These are phyloP conservation scores for Globisporangium carolinianum DNA, from an alignment of 352 stramenopile genomes.

Conservation along the genomic window DNA sequence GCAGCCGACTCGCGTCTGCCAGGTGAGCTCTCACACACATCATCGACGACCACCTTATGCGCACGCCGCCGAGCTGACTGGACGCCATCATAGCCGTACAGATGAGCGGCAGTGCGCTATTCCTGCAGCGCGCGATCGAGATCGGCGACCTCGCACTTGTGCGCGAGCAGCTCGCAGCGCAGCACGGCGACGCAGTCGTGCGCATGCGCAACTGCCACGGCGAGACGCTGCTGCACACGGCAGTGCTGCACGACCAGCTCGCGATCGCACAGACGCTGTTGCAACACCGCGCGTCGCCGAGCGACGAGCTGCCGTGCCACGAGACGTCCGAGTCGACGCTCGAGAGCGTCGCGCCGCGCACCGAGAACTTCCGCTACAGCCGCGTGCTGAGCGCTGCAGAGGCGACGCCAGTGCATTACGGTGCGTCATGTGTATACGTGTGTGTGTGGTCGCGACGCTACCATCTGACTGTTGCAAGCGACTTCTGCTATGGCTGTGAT, in stretches of 20 bases:
- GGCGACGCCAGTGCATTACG: slow-evolving; percentile 61
- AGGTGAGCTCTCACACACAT: slow-evolving; percentile 8
- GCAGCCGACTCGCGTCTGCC: slow-evolving; percentile 21
- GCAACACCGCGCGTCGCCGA: slow-evolving; percentile 33
- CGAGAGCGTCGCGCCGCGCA: slow-evolving; percentile 41
- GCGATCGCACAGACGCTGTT: slow-evolving; percentile 46
- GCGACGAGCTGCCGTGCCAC: slow-evolving; percentile 21
- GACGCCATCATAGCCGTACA: slow-evolving; percentile 16
- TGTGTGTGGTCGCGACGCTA: too few relatives aligned
- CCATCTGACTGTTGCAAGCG: background rate
- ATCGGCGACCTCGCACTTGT: slow-evolving; percentile 38
- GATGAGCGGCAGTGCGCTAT: slow-evolving; percentile 24
- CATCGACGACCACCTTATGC: background rate
- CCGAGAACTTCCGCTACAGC: slow-evolving; percentile 51
- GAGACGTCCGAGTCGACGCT: slow-evolving; percentile 24
- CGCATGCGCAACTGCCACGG: slow-evolving; percentile 34
- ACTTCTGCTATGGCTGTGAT: background rate
- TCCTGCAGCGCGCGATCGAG: slow-evolving; percentile 47
- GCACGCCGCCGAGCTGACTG: background rate
- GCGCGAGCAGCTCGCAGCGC: slow-evolving; percentile 11
- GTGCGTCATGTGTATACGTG: slow-evolving; percentile 11
- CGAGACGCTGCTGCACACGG: slow-evolving; percentile 62
- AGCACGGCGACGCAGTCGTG: background rate
- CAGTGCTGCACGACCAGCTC: slow-evolving; percentile 50
- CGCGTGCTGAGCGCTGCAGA: slow-evolving; percentile 41